Conservation (phyloP, 139 green algal species). For the Closterium sp. region DNA sequence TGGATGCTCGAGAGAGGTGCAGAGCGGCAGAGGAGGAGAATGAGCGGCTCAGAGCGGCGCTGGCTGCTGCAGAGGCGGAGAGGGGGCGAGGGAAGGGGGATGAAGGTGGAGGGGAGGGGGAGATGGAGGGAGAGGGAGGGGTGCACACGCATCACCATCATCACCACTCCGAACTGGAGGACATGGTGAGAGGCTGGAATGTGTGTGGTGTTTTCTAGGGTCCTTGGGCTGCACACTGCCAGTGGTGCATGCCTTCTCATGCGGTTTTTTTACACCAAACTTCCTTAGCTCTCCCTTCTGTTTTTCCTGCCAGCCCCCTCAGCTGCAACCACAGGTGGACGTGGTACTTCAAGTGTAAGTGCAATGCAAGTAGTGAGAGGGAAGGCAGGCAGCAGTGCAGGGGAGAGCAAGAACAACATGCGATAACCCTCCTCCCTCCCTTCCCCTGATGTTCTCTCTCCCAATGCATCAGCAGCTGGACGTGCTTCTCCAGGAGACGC, state of each 20-base stretch:
- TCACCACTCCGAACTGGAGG: not conserved
- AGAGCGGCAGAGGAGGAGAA: conserved; percentile 1
- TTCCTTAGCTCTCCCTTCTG: too few relatives aligned
- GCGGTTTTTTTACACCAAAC: too few relatives aligned
- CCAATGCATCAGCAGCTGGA: not conserved
- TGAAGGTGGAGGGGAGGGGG: not conserved
- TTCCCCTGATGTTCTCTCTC: not conserved
- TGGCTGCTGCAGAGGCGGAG: not conserved
- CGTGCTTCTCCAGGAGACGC: not conserved
- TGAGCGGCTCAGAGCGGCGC: not conserved
- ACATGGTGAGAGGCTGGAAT: not conserved
- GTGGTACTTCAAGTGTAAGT: too few relatives aligned
- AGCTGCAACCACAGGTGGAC: too few relatives aligned
- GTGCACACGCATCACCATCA: not conserved
- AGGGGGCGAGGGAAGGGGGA: not conserved
- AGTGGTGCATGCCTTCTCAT: too few relatives aligned
- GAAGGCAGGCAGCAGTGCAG: too few relatives aligned
- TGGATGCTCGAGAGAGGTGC: not conserved
- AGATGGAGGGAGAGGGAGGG: not conserved
- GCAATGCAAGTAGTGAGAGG: too few relatives aligned
- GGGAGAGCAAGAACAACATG: too few relatives aligned
- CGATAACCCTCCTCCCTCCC: not conserved
- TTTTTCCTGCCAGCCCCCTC: too few relatives aligned
- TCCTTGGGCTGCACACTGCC: too few relatives aligned
- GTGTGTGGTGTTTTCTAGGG: too few relatives aligned